These are phyloP conservation scores for Ceratocystis diversiconidia DNA, from an alignment of 2,329 filamentous ascomycete species.

Conservation along the genomic window DNA sequence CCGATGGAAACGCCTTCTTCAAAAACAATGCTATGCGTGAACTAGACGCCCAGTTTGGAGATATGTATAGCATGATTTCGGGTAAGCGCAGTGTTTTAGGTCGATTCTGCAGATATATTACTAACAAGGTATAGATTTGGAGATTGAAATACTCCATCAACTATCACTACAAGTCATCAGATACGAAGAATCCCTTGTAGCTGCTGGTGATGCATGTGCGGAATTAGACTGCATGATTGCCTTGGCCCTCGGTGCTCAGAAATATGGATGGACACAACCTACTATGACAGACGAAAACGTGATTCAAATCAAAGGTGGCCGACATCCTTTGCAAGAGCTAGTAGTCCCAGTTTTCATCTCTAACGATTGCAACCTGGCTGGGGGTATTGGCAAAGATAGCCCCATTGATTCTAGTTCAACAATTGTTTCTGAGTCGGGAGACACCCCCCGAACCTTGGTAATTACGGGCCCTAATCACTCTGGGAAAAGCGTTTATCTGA, in stretches of 20 bases:
- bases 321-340: slow-evolving; percentile 77
- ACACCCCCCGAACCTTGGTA: slow-evolving; percentile 44
- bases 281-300: slow-evolving; percentile 54
- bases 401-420: neutral
- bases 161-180: slow-evolving; percentile 58
- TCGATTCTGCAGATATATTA: neutral
- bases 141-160: slow-evolving; percentile 75
- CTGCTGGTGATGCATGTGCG: slow-evolving; percentile 66
- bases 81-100: slow-evolving; percentile 37
- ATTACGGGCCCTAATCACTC: slow-evolving; percentile 93
- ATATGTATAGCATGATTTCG: slow-evolving; percentile 71
- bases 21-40: slow-evolving; percentile 72
- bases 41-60: slow-evolving; percentile 68
- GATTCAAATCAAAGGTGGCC: slow-evolving; percentile 60
- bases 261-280: slow-evolving; percentile 58
- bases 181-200: slow-evolving; percentile 50
- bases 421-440: neutral
- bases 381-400: slow-evolving; percentile 34
- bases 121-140: slow-evolving; percentile 45
- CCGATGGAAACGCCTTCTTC: slow-evolving; percentile 61
- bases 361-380: slow-evolving; percentile 60
- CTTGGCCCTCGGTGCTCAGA: slow-evolving; percentile 59
- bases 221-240: slow-evolving; percentile 79
- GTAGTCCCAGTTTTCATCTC: slow-evolving; percentile 67
- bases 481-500: slow-evolving; percentile 90